A percentile compares a stretch with the other conserved stretches of the same genome.
These are phyloP conservation scores for Maudiozyma bulderi DNA, from an alignment of 805 yeast genomes.

Conservation along the genomic window DNA sequence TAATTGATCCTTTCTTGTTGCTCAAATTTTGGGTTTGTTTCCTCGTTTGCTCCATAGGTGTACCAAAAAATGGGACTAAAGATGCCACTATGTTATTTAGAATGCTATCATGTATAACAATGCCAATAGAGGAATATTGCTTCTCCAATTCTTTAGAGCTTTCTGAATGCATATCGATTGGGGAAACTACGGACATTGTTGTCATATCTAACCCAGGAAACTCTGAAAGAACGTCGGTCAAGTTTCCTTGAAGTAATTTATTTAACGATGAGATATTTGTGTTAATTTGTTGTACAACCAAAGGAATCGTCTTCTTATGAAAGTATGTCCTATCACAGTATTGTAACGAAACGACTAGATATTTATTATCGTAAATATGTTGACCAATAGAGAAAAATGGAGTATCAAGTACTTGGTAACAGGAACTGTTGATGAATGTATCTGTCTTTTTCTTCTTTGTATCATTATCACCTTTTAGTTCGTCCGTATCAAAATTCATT, in stretches of 20 bases:
- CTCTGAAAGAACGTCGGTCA: neutral
- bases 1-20: neutral
- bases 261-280: neutral
- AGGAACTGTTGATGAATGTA: neutral
- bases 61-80: conserved; percentile 3
- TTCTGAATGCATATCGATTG: neutral
- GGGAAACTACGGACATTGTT: neutral
- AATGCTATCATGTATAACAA: conserved; percentile 4
- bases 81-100: neutral
- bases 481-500: too few relatives aligned
- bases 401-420: neutral
- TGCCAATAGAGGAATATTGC: neutral
- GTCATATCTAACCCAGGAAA: neutral
- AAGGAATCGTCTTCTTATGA: neutral
- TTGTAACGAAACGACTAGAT: conserved; percentile 7
- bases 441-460: neutral
- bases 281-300: neutral
- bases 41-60: neutral
- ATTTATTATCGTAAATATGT: conserved; percentile 4
- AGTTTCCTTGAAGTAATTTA: neutral
- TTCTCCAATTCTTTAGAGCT: neutral
- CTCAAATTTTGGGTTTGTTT: neutral
- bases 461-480: neutral
- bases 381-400: conserved; percentile 5
- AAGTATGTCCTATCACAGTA: conserved; percentile 4